A percentile compares a stretch with the other conserved stretches of the same genome.
Conservation (phyloP, 768 basidiomycete genomes). For the Piloderma croceum region DNA sequence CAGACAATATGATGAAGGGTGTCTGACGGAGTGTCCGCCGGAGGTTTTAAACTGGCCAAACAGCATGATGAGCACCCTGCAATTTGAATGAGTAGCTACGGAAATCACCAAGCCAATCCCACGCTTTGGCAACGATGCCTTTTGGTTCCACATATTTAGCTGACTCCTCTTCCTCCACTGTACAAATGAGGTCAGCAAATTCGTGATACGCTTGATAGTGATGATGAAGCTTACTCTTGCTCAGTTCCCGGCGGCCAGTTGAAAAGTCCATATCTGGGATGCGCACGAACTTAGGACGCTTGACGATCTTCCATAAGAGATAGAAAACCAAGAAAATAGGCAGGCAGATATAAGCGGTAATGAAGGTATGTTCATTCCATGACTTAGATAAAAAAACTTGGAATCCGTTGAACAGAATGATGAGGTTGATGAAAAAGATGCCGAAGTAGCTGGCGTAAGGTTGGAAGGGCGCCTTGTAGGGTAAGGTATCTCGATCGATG, state of each 20-base stretch:
- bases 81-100: too few species aligned
- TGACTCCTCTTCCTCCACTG: too few species aligned
- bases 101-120: too few species aligned
- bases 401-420: constrained; percentile 17
- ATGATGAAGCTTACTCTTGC: not conserved
- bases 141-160: too few species aligned
- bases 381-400: constrained; percentile 13
- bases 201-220: too few species aligned
- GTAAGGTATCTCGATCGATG: constrained; percentile 40
- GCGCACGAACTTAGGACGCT: not conserved
- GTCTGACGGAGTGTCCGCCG: too few species aligned
- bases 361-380: constrained; percentile 11
- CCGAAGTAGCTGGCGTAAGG: constrained; percentile 33
- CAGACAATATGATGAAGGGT: too few species aligned
- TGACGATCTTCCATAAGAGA: constrained; percentile 6
- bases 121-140: too few species aligned
- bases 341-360: constrained; percentile 16
- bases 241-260: not conserved
- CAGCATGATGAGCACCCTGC: too few species aligned
- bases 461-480: constrained; percentile 37
- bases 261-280: not conserved
- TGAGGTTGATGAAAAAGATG: constrained; percentile 2
- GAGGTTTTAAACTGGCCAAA: too few species aligned
- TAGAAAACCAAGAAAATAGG: constrained; percentile 12
- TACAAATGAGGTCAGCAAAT: too few species aligned